phyloP scores from a whole-genome alignment of 371 early-diverging fungal genomes.

The Zopfochytrium polystomum region DNA sequence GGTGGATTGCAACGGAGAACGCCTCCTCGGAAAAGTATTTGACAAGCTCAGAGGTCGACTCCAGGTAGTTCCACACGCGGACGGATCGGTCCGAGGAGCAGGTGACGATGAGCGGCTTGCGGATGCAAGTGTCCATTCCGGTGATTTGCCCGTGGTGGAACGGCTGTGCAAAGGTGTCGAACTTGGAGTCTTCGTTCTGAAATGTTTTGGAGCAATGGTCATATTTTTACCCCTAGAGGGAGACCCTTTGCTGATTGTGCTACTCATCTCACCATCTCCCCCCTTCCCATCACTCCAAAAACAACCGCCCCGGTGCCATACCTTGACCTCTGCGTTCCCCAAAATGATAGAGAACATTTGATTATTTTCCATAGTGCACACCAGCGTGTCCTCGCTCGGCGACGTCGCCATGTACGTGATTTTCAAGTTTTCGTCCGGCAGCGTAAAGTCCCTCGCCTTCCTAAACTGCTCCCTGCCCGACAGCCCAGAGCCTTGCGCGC shows the following conservation, averaged over 20 bases:
- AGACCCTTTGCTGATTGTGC: neutral
- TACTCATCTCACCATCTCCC: slow-evolving; percentile 2
- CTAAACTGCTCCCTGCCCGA: slow-evolving; percentile 32
- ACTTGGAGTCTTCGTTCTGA: slow-evolving; percentile 38
- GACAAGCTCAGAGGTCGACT: slow-evolving; percentile 42
- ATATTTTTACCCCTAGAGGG: neutral
- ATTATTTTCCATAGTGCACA: slow-evolving; percentile 36
- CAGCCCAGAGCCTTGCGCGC: neutral
- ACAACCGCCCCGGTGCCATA: slow-evolving; percentile 18
- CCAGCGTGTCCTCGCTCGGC: slow-evolving; percentile 44
- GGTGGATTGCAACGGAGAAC: slow-evolving; percentile 48
- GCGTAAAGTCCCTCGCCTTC: slow-evolving; percentile 34
- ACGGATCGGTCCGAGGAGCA: slow-evolving; percentile 46
- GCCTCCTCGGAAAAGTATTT: slow-evolving; percentile 52
- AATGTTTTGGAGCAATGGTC: neutral
- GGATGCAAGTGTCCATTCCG: slow-evolving; percentile 46
- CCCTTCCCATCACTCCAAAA: slow-evolving; percentile 25
- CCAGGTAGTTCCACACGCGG: slow-evolving; percentile 54
- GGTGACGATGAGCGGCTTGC: slow-evolving; percentile 52
- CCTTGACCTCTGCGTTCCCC: slow-evolving; percentile 12
- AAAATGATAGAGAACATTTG: slow-evolving; percentile 7
- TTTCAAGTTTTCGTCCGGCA: slow-evolving; percentile 35
- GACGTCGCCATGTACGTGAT: slow-evolving; percentile 43
- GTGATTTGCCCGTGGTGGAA: slow-evolving; percentile 48
- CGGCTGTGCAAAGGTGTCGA: slow-evolving; percentile 36